Evolutionary conservation across 805 yeast species (phyloP), one percentile per base, ranked within the genome.

Genomic region (Zygoascus biomembranicola): DNA sequence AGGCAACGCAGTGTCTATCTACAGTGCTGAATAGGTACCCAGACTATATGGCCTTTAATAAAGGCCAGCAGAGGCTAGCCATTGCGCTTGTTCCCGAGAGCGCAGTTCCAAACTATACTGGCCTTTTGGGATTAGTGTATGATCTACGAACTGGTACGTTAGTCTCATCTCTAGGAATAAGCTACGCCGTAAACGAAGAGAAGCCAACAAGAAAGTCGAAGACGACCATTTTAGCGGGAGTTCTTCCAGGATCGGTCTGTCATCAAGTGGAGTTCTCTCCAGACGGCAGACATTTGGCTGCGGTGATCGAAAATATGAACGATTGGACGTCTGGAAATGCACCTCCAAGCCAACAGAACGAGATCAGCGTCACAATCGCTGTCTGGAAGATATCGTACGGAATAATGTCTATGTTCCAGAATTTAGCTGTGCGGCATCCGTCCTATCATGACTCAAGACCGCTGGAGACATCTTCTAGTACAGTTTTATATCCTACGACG

Each of bases 21-120:
- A 42, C 49, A n/a, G 54, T 56, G 18, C 49, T 58, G 53, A 23
- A 46, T 5, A 16, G 18, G 26, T 58, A 50, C 43, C 60, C 63
- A 11, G 57, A 55, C 16, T 45, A 49, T n/a, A 48, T 59, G 26
- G 51, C 61, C 9, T 61, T 61, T 51, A 60, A 60, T 51, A 60
- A 59, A 52, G 54, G 50, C 9, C 62, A 57, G 37, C 64, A 61
- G 47, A 35, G 59, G 14, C 55, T 61, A 9, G 64, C 63, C 14
- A 47, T 59, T 9, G 46, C 37, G 5, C 11, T 46, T 6, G 41
- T 46, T 13, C 49, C 42, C 16, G 51, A 52, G 23, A 14, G n/a
- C 28, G 16, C 37, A 11, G n/a, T 47, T 14, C 28, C 52, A 14
- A 41, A 48, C 11, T 39, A n/a, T 10, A 5, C 9, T 14, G 47